Evolutionary conservation across 768 basidiomycete species (phyloP).

Genomic region (Lactarius pseudohatsudake): DNA sequence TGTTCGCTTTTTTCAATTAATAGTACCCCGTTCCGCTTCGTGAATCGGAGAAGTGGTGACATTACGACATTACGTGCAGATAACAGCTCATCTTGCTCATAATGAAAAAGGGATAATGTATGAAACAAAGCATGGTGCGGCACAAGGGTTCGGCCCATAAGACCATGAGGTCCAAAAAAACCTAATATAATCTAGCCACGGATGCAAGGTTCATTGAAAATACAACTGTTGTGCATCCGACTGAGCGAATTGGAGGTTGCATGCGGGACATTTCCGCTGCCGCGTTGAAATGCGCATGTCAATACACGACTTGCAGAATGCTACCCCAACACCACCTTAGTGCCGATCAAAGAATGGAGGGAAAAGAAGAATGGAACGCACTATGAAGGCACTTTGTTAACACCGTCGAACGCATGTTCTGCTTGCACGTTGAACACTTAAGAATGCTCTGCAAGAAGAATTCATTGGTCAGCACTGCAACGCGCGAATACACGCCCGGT

Average conservation of each 20-base stretch:
- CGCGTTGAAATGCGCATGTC: constrained; percentile 86
- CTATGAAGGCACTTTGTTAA: constrained; percentile 92
- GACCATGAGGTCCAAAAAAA: constrained; percentile 8
- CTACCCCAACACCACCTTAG: constrained; percentile 39
- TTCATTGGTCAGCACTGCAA: constrained; percentile 1
- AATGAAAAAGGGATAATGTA: constrained; percentile 25
- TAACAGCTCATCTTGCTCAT: constrained; percentile 14
- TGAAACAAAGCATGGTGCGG: constrained; percentile 7
- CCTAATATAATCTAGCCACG: neutral
- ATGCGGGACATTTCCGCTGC: constrained; percentile 93
- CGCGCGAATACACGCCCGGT: neutral
- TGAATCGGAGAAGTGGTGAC: neutral
- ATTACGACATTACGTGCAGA: constrained; percentile 11
- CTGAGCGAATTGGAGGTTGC: constrained; percentile 75
- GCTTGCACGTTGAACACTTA: constrained; percentile 85
- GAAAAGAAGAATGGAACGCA: constrained; percentile 43
- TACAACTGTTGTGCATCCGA: constrained; percentile 75
- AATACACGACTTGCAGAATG: constrained; percentile 82
- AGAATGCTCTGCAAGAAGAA: constrained; percentile 63
- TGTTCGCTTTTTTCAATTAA: neutral
- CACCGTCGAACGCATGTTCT: constrained; percentile 72
- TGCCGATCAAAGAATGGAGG: constrained; percentile 5
- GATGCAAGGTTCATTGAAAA: constrained; percentile 45
- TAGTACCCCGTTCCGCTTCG: neutral
- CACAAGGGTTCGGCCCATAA: constrained; percentile 11